A percentile compares a stretch with the other conserved stretches of the same genome.
phyloP scores from a whole-genome alignment of 2,329 filamentous ascomycete species.

The Paraphaeosphaeria minitans region DNA sequence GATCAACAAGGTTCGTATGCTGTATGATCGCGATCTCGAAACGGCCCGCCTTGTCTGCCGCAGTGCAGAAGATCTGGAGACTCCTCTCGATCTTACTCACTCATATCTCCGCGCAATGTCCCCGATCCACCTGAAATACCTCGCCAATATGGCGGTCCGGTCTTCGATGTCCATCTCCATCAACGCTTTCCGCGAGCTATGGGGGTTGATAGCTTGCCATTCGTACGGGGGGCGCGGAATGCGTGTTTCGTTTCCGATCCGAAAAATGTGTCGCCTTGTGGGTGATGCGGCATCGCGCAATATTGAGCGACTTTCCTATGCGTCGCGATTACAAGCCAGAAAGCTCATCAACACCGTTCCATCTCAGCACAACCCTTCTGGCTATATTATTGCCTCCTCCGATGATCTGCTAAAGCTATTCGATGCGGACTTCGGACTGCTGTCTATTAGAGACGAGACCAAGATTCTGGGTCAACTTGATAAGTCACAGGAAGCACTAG shows the following conservation, averaged over 20 bases:
- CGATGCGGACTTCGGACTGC: constrained; percentile 82
- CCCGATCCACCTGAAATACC: constrained; percentile 85
- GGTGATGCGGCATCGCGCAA: constrained; percentile 86
- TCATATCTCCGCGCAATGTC: constrained; percentile 88
- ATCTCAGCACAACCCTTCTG: constrained; percentile 79
- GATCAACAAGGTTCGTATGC: constrained; percentile 83
- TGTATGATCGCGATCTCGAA: constrained; percentile 82
- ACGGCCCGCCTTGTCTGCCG: constrained; percentile 84
- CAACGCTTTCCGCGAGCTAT: constrained; percentile 81
- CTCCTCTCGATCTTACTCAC: constrained; percentile 81
- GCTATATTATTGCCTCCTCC: constrained; percentile 88
- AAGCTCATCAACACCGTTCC: constrained; percentile 88
- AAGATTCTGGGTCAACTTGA: constrained; percentile 79
- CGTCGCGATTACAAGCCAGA: constrained; percentile 79
- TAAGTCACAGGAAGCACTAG: constrained; percentile 80
- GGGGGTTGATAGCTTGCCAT: constrained; percentile 88
- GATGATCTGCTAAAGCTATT: constrained; percentile 85
- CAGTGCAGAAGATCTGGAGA: constrained; percentile 72
- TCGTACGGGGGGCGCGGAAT: constrained; percentile 78
- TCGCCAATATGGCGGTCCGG: constrained; percentile 87
- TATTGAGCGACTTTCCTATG: constrained; percentile 85
- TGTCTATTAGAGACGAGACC: constrained; percentile 86
- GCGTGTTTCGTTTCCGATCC: constrained; percentile 89
- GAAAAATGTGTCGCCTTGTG: constrained; percentile 88
- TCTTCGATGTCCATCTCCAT: constrained; percentile 95